Percentiles rank a stretch among this genome's conserved stretches.
phyloP scores from a whole-genome alignment of 176 grass and related monocot species.

The Oryza brachyantha region DNA sequence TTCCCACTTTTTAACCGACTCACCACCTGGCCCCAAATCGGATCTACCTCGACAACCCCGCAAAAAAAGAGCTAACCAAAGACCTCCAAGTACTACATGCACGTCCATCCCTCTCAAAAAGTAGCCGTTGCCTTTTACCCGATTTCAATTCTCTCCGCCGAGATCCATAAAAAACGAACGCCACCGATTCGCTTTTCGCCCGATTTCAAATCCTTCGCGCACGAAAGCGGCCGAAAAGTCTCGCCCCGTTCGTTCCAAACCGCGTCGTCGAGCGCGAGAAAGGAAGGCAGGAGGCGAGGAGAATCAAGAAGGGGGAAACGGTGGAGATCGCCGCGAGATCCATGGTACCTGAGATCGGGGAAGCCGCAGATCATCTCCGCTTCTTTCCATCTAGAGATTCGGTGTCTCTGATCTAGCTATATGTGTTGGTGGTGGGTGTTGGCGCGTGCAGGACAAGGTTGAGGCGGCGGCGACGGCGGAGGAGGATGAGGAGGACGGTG shows the following conservation, averaged over 20 bases:
- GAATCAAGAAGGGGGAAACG: slow-evolving; percentile 1
- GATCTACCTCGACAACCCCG: slow-evolving; percentile 40
- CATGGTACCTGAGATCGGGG: slow-evolving; percentile 35
- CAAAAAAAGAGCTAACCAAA: neutral
- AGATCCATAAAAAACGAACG: slow-evolving; percentile 23
- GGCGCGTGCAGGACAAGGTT: slow-evolving; percentile 40
- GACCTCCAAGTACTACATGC: neutral
- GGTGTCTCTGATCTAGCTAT: neutral
- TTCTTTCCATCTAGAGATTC: neutral
- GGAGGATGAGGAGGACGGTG: neutral
- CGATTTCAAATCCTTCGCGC: slow-evolving; percentile 36
- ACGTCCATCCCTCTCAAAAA: slow-evolving; percentile 1
- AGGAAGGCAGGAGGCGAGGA: neutral
- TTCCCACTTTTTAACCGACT: neutral
- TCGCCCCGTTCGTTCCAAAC: neutral
- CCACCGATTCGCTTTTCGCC: neutral
- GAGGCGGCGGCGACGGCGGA: neutral
- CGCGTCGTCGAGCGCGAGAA: neutral
- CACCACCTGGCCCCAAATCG: slow-evolving; percentile 9
- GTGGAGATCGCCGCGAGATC: slow-evolving; percentile 37
- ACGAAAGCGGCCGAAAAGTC: neutral
- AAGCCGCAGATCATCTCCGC: neutral
- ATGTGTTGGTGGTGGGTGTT: neutral
- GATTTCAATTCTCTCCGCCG: neutral
- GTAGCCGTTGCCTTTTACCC: slow-evolving; percentile 44